Percentiles rank a stretch among this genome's conserved stretches.
Conservation (phyloP, 2,329 filamentous ascomycete species). For the Scedosporium dehoogii region DNA sequence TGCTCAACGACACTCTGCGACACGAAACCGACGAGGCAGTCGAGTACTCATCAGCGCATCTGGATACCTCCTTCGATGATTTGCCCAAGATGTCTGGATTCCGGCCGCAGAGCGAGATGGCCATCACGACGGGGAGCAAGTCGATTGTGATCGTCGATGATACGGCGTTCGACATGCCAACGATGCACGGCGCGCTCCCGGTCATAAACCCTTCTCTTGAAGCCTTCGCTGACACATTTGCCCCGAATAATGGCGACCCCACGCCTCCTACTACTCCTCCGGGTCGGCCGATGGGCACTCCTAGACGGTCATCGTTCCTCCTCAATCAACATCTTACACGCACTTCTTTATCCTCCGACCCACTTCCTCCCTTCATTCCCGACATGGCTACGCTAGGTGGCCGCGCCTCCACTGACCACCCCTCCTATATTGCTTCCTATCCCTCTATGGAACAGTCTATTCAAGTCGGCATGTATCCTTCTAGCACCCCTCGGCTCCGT, state of each 20-base stretch:
- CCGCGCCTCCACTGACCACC: constrained; percentile 22
- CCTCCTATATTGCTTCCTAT: constrained; percentile 6
- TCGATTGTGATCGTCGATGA: constrained; percentile 83
- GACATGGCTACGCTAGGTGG: constrained; percentile 31
- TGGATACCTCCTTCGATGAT: constrained; percentile 22
- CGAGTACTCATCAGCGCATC: constrained; percentile 33
- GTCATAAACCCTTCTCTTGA: constrained; percentile 37
- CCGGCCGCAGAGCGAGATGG: constrained; percentile 41
- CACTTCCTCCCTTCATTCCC: constrained; percentile 37
- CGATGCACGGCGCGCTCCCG: constrained; percentile 40
- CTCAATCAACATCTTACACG: constrained; percentile 35
- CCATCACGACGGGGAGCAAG: constrained; percentile 70
- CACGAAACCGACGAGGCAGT: constrained; percentile 13
- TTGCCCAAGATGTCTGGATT: constrained; percentile 4
- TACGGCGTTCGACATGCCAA: constrained; percentile 39
- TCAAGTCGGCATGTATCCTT: background rate
- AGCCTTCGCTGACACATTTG: constrained; percentile 41
- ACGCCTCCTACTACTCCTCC: constrained; percentile 56
- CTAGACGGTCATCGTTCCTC: constrained; percentile 45
- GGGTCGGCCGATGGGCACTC: constrained; percentile 29
- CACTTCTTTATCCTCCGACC: constrained; percentile 25
- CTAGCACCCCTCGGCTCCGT: background rate
- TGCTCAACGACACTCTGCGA: background rate
- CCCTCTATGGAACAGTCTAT: constrained; percentile 18
- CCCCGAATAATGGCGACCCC: constrained; percentile 38